Base-by-base conservation (phyloP, 2,329 filamentous ascomycete genomes). In the Trichophyton simii region DNA sequence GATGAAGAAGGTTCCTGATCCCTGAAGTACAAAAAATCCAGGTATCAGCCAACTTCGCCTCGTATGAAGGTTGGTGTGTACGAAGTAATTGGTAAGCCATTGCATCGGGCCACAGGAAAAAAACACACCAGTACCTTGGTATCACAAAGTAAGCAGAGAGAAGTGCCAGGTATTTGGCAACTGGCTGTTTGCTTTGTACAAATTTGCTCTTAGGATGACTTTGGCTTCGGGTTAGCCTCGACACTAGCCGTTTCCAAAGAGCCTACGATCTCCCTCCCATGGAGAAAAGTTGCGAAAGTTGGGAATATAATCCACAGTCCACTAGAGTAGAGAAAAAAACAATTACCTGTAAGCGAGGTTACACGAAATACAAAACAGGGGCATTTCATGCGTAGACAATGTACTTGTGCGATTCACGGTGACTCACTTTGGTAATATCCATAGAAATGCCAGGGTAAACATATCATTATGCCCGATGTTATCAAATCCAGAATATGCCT, bases 341-440 rank as follows among this genome's bases (percentile, higher is more conserved):
- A 38, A 38, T 11, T 62, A 28, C 6, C 22, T 61, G 61, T 59
- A 60, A 55, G 46, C 46, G 20, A 52, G 7, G 52, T 58, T 46
- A 58, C 38, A 44, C 20, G 5, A 36, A 22, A 42, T 44, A 13
- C 3, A 46, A 55, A 25, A 28, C 52, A 36, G 42, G 3, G 9
- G 31, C 20, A 58, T 34, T 60, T 25, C n/a, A 41, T n/a, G 36
- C 11, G 48, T 50, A 54, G 44, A 55, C 25, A 38, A 54, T 46
- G 36, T 46, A 6, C 57, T 42, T 42, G 57, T 44, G 20, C 15
- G 22, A 55, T 22, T 15, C 18, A 36, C 3, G 20, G 20, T 3
- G 61, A 75, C 82, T 76, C 73, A 86, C 83, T 88, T 88, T 36
- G 86, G 85, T 63, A 88, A 73, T 34, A 85, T 80, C 78, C 84